These are phyloP conservation scores for Geotrichum citri-aurantii DNA, from an alignment of 1,139 yeast species.

Conservation along the genomic window DNA sequence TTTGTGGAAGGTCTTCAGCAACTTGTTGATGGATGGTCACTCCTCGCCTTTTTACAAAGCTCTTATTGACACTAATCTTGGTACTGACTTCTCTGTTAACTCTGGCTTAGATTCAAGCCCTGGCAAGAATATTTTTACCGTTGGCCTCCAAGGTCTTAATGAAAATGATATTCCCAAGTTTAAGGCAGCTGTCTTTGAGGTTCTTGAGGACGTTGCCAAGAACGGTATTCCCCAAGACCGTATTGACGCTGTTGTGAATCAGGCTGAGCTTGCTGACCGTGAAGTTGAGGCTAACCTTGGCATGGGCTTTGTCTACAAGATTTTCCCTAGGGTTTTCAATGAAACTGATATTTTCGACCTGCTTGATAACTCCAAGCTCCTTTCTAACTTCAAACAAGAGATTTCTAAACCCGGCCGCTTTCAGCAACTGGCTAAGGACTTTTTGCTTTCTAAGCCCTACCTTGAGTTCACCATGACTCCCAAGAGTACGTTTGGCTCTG, in stretches of 20 bases:
- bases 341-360: slow-evolving; percentile 63
- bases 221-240: slow-evolving; percentile 53
- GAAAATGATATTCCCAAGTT: slow-evolving; percentile 43
- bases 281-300: slow-evolving; percentile 93
- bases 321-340: slow-evolving; percentile 82
- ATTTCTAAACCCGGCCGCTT: slow-evolving; percentile 53
- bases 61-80: slow-evolving; percentile 76
- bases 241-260: slow-evolving; percentile 81
- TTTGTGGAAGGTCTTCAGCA: slow-evolving; percentile 64
- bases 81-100: slow-evolving; percentile 82
- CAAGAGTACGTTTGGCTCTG: slow-evolving; percentile 46
- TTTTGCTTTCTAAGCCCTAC: slow-evolving; percentile 49
- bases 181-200: slow-evolving; percentile 42
- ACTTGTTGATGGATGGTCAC: slow-evolving; percentile 82
- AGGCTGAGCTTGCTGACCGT: slow-evolving; percentile 74
- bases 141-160: slow-evolving; percentile 77
- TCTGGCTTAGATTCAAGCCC: slow-evolving; percentile 85
- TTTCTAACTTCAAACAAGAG: slow-evolving; percentile 56
- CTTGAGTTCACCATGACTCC: slow-evolving; percentile 80
- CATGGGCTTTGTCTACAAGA: slow-evolving; percentile 61
- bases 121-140: slow-evolving; percentile 67
- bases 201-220: slow-evolving; percentile 33
- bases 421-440: slow-evolving; percentile 49
- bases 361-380: slow-evolving; percentile 58
- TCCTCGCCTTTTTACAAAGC: slow-evolving; percentile 83